Evolutionary conservation across 148 eudicot species (phyloP), one percentile per base, ranked within the genome.

Genomic region (Persicaria maculosa): DNA sequence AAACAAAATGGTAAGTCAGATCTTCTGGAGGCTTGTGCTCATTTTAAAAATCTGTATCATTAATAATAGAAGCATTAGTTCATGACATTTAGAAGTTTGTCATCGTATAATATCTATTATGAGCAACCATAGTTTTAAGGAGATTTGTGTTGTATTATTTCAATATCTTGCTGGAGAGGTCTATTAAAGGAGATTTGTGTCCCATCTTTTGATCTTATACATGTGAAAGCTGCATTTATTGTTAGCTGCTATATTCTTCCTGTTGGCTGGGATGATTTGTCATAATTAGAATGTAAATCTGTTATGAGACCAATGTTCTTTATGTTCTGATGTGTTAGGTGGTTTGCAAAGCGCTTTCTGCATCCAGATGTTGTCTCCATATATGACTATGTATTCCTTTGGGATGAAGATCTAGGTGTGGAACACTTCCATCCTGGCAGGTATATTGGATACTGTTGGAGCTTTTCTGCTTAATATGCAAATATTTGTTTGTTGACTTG

Each of bases 321-420:
- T 65, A 40, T 40, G 44, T 62, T 31, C 43, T 65, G 12, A 15
- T 65, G 46, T 16, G 14, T 62, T 68, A 95, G 98, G 98, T 92
- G 98, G 98, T 95, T 95, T 84, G 98, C 98, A 44, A 95, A 95
- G 75, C 96, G 98, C 72, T 95, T 95, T 84, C 79, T 95, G 64
- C 92, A 92, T 86, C 98, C 98, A 68, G 87, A 90, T 82, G 82
- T 90, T 47, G 97, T 95, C 46, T 88, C 97, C 46, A 79, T 86
- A 70, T 95, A 95, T 71, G 93, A 92, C 78, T 95, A 90, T 76
- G 83, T 95, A 72, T 95, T 95, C 78, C 92, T 95, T 16, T 95
- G 98, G 98, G 98, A 95, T 80, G 98, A 95, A 78, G 98, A 95
- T 86, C 81, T 95, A 74, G 98, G 98, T 40, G 96, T 95, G 77